Evolutionary conservation across 371 early-diverging fungal species (phyloP).

Genomic region (Rhizomucor pusillus): DNA sequence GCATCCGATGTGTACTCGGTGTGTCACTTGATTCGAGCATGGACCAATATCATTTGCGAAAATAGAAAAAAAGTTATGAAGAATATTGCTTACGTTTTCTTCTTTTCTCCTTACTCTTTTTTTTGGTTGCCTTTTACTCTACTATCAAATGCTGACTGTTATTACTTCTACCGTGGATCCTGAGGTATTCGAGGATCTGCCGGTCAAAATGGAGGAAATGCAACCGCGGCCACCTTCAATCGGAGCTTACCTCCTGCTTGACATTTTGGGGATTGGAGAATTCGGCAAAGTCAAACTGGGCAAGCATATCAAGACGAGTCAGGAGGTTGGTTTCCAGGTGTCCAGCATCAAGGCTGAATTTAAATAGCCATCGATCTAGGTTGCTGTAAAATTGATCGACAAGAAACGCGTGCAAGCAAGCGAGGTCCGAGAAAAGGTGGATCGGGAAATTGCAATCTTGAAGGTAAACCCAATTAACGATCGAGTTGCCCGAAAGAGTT

Average conservation of each 20-base stretch:
- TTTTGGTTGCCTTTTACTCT: too few species aligned
- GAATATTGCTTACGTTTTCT: too few species aligned
- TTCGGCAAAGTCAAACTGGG: conserved; percentile 96
- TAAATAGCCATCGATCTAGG: conserved; percentile 30
- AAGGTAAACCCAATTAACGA: conserved; percentile 39
- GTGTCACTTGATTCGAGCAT: too few species aligned
- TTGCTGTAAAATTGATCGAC: conserved; percentile 70
- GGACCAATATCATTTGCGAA: too few species aligned
- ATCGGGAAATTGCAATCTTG: conserved; percentile 68
- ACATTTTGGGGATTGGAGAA: conserved; percentile 94
- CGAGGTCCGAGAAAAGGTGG: conserved; percentile 63
- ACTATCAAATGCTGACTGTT: too few species aligned
- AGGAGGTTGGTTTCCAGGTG: conserved; percentile 65
- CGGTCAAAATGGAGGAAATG: too few species aligned
- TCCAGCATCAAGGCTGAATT: not conserved
- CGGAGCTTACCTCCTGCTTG: conserved; percentile 87
- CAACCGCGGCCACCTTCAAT: conserved; percentile 26
- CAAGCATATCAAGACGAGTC: conserved; percentile 78
- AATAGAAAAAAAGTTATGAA: too few species aligned
- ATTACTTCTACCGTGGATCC: too few species aligned
- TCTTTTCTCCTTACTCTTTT: too few species aligned
- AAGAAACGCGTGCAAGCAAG: conserved; percentile 64
- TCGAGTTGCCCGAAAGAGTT: not conserved
- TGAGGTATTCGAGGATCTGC: too few species aligned
- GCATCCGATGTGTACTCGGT: too few species aligned